Base-by-base conservation (phyloP, 1,284 basidiomycete species). In the Apiotrichum laibachii region DNA sequence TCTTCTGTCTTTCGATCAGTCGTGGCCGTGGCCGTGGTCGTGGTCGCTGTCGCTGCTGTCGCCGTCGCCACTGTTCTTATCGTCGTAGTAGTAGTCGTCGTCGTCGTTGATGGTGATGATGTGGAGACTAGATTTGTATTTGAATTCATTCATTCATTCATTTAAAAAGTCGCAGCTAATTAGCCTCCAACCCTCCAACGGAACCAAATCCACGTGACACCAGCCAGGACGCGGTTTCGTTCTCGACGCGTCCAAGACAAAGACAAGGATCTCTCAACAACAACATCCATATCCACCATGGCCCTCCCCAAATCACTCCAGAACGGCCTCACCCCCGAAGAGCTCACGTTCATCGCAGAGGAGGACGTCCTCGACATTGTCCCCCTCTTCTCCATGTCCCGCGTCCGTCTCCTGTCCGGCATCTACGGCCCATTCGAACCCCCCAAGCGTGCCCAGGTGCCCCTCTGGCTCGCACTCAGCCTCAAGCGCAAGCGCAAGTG, bases 401-500 rank as follows among this genome's bases (percentile, higher is more conserved):
- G 83, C 63, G 91, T 91, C 22, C 86, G 90, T 26, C 88, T 95
- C 69, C 88, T 95, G 61, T 47, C 92, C 89, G 92, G 92, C 54
- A 85, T 89, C 57, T 97, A 93, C 70, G 96, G 96, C 1, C 95
- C 96, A 12, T 85, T 99, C 55, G 82, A 87, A 15, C 95, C 96
- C 8, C 93, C 95, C 13, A 83, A 85, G 47, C 88, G 89, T 73
- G 82, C 87, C 22, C 82, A 83, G 60, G 85, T 98, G 12, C 96
- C 96, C 0, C 81, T 98, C 7, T 99, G 95, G 96, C 88, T 99
- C 78, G 95, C 93, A 0, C 80, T 90, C 8, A 92, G 95, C 68
- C 81, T 99, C 56, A 98, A 98, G 77, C 78, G 88, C 66, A 96
- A 96, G 81, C 88, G 89, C 69, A 95, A 95, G 76, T 98, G 95